phyloP scores from a whole-genome alignment of 148 eudicot genomes.

The Rhododendron molle region DNA sequence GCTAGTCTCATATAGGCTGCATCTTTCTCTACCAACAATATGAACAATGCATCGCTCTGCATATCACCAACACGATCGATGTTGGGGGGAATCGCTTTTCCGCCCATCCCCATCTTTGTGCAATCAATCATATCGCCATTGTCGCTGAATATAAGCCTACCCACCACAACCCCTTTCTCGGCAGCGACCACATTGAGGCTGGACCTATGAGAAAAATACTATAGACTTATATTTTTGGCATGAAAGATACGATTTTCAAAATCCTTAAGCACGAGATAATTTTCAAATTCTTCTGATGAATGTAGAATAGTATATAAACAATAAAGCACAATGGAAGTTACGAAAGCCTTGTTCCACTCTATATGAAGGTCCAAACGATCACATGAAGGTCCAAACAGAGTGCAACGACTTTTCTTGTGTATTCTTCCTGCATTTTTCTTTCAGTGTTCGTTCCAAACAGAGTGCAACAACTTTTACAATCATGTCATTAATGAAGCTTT shows the following conservation, averaged over 20 bases:
- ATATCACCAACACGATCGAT: conserved; percentile 87
- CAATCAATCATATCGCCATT: conserved; percentile 94
- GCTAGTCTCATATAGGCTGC: conserved; percentile 89
- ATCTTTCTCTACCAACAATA: conserved; percentile 83
- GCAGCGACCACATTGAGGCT: conserved; percentile 79
- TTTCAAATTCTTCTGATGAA: neutral
- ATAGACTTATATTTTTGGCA: neutral
- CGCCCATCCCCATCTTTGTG: conserved; percentile 91
- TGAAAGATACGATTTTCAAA: neutral
- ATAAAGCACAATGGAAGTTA: neutral
- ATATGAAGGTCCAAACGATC: neutral
- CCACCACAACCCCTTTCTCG: conserved; percentile 93
- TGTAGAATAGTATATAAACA: neutral
- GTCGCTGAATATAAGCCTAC: conserved; percentile 71
- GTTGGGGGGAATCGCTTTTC: conserved; percentile 91
- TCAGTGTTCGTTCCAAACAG: neutral
- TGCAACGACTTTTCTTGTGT: neutral
- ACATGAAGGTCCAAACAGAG: neutral
- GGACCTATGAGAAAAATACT: conserved; percentile 16
- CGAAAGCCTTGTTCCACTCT: neutral
- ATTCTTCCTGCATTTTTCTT: neutral
- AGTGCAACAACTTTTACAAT: neutral
- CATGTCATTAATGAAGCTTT: neutral
- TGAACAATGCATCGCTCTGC: conserved; percentile 79
- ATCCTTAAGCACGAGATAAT: neutral